Percentiles rank a stretch among this genome's conserved stretches.
Evolutionary conservation across 176 grass and related monocot genomes (phyloP).

Genomic region (Bromus sterilis): DNA sequence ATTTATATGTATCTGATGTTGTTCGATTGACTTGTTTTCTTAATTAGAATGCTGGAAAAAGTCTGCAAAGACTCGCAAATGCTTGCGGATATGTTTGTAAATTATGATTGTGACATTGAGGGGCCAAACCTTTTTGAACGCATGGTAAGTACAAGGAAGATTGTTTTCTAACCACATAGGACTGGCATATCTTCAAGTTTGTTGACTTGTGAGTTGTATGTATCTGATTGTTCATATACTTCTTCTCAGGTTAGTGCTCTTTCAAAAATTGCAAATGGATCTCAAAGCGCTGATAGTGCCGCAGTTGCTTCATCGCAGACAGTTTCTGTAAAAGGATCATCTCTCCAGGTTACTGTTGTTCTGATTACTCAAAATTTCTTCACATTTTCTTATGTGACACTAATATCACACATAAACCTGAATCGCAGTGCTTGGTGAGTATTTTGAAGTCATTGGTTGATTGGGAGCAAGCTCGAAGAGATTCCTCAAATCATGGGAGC

Average conservation of each 20-base stretch:
- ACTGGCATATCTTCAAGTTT: background rate
- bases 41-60: conserved; percentile 94
- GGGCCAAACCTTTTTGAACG: conserved; percentile 96
- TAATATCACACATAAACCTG: conserved; percentile 13
- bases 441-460: conserved; percentile 97
- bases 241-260: conserved; percentile 81
- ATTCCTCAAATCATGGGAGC: conserved; percentile 51
- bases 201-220: conserved; percentile 1
- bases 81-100: conserved; percentile 99
- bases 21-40: conserved; percentile 28
- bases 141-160: conserved; percentile 36
- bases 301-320: conserved; percentile 57
- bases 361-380: background rate
- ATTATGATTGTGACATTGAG: conserved; percentile 99
- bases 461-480: conserved; percentile 86
- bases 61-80: conserved; percentile 98
- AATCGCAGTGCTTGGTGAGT: conserved; percentile 82
- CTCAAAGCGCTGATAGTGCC: conserved; percentile 66
- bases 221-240: conserved; percentile 13
- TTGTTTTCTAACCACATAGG: background rate
- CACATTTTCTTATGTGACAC: background rate
- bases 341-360: conserved; percentile 85
- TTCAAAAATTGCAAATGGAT: conserved; percentile 86
- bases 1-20: conserved; percentile 14
- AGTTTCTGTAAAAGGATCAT: conserved; percentile 84